These are phyloP conservation scores for Suillus discolor DNA, from an alignment of 768 basidiomycete species.

Conservation along the genomic window DNA sequence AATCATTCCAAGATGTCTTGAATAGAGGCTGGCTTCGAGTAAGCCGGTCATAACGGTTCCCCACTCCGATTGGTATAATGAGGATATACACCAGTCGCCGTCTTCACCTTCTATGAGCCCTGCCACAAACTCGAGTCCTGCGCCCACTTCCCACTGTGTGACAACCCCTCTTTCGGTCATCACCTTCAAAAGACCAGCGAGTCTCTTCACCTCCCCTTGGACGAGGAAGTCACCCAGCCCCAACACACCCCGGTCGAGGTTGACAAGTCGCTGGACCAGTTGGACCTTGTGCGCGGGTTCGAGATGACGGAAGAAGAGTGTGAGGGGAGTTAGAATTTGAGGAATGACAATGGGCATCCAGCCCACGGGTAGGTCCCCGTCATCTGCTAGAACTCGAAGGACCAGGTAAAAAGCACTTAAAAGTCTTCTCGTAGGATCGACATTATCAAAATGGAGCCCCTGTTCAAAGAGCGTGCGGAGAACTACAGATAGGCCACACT, in stretches of 20 bases:
- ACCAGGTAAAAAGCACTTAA: constrained; percentile 58
- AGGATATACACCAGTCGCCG: not conserved
- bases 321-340: constrained; percentile 54
- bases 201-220: constrained; percentile 53
- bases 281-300: constrained; percentile 56
- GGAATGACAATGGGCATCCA: constrained; percentile 64
- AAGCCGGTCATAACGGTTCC: constrained; percentile 1
- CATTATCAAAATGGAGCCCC: constrained; percentile 37
- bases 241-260: constrained; percentile 52
- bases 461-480: constrained; percentile 60
- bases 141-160: constrained; percentile 47
- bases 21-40: not conserved
- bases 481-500: constrained; percentile 50
- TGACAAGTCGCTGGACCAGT: constrained; percentile 55
- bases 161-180: constrained; percentile 36
- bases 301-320: constrained; percentile 55
- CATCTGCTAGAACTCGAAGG: constrained; percentile 55
- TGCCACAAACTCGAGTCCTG: constrained; percentile 48
- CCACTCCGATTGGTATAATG: not conserved
- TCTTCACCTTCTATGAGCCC: constrained; percentile 35
- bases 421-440: constrained; percentile 61
- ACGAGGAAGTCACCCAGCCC: constrained; percentile 56
- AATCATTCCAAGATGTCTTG: constrained; percentile 5
- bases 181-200: not conserved
- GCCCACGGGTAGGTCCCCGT: constrained; percentile 19